Evolutionary conservation across 2,329 filamentous ascomycete genomes (phyloP).

Genomic region (Leptographium flavum): DNA sequence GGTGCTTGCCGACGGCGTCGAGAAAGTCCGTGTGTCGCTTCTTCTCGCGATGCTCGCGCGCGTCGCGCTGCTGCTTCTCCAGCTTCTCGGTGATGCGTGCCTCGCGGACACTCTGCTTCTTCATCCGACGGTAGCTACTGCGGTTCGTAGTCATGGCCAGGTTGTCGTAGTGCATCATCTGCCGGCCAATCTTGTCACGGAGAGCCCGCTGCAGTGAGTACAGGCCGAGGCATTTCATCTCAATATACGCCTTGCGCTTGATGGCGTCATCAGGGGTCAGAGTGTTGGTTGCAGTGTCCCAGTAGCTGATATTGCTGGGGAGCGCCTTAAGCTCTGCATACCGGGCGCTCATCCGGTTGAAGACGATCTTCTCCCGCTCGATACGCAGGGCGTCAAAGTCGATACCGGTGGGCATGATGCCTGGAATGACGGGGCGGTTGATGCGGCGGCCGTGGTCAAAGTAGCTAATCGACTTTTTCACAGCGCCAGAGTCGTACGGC

Average conservation of each 20-base stretch:
- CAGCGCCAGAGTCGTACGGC: conserved; percentile 46
- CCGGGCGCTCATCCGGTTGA: conserved; percentile 77
- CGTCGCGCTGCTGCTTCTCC: conserved; percentile 96
- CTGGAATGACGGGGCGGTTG: conserved; percentile 68
- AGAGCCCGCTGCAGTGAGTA: conserved; percentile 77
- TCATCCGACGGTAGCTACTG: conserved; percentile 78
- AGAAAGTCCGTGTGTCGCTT: conserved; percentile 93
- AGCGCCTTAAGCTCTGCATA: conserved; percentile 73
- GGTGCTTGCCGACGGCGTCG: conserved; percentile 70
- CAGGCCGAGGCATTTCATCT: conserved; percentile 84
- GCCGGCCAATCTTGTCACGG: conserved; percentile 72
- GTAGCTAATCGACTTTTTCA: conserved; percentile 55
- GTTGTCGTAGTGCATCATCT: conserved; percentile 93
- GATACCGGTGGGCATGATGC: conserved; percentile 76
- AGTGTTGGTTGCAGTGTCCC: conserved; percentile 60
- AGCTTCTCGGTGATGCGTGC: conserved; percentile 96
- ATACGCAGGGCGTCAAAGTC: conserved; percentile 76
- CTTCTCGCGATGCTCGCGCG: conserved; percentile 89
- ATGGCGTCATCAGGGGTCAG: conserved; percentile 63
- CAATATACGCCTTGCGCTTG: conserved; percentile 82
- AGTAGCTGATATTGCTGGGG: conserved; percentile 73
- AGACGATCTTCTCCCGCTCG: conserved; percentile 75
- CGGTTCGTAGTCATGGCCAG: conserved; percentile 95
- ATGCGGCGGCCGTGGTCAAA: conserved; percentile 62
- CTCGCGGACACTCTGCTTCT: conserved; percentile 93